Evolutionary conservation across 2,329 filamentous ascomycete genomes (phyloP), one percentile per base, ranked within the genome.

Genomic region (Aspergillus novofumigatus): DNA sequence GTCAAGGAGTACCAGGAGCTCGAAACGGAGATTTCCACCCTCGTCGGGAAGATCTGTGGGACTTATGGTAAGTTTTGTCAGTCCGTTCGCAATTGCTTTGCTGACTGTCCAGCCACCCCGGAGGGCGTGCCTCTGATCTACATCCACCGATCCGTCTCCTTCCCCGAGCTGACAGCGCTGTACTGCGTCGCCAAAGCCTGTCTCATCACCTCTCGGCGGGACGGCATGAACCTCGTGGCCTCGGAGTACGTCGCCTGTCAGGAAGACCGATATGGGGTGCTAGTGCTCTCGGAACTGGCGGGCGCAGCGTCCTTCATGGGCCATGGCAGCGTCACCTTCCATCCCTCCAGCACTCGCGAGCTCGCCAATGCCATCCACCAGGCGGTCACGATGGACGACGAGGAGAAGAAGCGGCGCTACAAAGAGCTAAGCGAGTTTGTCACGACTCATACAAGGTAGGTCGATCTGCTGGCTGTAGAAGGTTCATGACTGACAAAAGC

Each of bases 121-220:
- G 92, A 96, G 72, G 96, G 95, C 75, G 95, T 93, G 83, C 93
- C 93, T 0, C 94, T 97, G 66, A 90, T 97, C 74, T 97, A 96
- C 78, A 87, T 97, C 67, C 92, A 97, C 77, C 92, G 95, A 74
- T 94, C 90, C 2, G 89, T 97, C 63, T 83, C 84, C n/a, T 96
- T 97, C 67, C 90, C 95, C 58, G 92, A 97, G 75, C 84, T 97
- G 41, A 91, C 92, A 20, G 91, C 92, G 0, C 81, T 97, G 4
- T 97, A 97, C 71, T 90, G 90, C 23, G 85, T 93, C 21, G 91
- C 90, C 2, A 92, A 96, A 69, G 89, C 90, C 51, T 96, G 92
- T 70, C 82, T 97, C 4, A 91, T 95, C 45, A 93, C 89, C 3
- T 96, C 90, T 0, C 95, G 89, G 4, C 87, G 93, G 47, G 93